These are phyloP conservation scores for Penicillium occitanis DNA, from an alignment of 2,329 filamentous ascomycete genomes.

Conservation along the genomic window DNA sequence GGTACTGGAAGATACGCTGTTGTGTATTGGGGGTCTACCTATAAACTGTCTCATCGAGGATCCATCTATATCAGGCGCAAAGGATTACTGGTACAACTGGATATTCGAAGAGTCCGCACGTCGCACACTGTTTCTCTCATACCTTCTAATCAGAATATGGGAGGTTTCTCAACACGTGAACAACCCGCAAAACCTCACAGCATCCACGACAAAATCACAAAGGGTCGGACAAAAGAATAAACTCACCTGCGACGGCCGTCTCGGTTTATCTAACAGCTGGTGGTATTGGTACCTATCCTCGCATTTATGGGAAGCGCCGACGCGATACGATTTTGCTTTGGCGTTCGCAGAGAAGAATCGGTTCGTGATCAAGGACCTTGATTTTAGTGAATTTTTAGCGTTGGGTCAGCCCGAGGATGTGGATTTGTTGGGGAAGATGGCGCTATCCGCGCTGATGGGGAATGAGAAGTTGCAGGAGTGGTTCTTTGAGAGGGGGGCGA, in stretches of 20 bases:
- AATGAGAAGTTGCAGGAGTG: constrained; percentile 30
- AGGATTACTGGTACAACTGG: constrained; percentile 53
- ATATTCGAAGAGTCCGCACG: constrained; percentile 56
- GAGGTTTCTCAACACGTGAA: constrained; percentile 25
- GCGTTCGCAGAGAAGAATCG: constrained; percentile 31
- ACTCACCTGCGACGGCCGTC: constrained; percentile 28
- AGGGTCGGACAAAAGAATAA: constrained; percentile 9
- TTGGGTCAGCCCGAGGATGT: constrained; percentile 29
- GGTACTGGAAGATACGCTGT: constrained; percentile 24
- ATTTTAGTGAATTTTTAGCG: constrained; percentile 26
- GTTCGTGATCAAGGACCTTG: constrained; percentile 29
- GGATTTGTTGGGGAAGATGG: constrained; percentile 32
- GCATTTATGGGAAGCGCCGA: constrained; percentile 30
- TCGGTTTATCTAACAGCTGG: constrained; percentile 30
- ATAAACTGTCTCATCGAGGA: constrained; percentile 40
- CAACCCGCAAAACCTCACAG: not conserved
- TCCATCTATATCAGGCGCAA: not conserved
- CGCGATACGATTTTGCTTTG: constrained; percentile 31
- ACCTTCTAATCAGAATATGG: constrained; percentile 44
- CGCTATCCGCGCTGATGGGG: constrained; percentile 30
- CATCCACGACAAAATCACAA: not conserved
- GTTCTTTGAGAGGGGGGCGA: constrained; percentile 25
- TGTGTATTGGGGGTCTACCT: constrained; percentile 29
- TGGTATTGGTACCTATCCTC: constrained; percentile 33
- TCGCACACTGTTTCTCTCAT: constrained; percentile 52